phyloP scores from a whole-genome alignment of 2,329 filamentous ascomycete genomes.

The Mycosphaerella sp. region DNA sequence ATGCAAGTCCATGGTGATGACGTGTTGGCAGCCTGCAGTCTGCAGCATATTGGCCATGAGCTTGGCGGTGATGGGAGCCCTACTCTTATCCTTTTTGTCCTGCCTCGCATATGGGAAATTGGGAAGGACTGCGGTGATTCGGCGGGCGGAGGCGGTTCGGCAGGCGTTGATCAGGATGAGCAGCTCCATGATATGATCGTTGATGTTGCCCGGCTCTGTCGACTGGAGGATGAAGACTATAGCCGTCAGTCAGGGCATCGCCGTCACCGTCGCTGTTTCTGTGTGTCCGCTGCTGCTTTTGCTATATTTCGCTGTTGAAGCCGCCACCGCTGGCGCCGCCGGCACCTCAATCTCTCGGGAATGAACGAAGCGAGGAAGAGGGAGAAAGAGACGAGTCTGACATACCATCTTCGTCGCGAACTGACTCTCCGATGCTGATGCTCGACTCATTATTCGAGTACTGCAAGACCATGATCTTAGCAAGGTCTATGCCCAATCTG shows the following conservation, averaged over 20 bases:
- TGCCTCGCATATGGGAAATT: slow-evolving; percentile 96
- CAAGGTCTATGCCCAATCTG: slow-evolving; percentile 69
- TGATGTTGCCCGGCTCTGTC: slow-evolving; percentile 90
- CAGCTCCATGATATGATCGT: slow-evolving; percentile 96
- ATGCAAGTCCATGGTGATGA: slow-evolving; percentile 95
- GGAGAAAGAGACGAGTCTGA: neutral
- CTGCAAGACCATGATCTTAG: slow-evolving; percentile 73
- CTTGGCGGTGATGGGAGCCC: slow-evolving; percentile 93
- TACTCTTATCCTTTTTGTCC: slow-evolving; percentile 95
- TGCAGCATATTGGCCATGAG: slow-evolving; percentile 97
- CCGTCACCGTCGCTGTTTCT: neutral
- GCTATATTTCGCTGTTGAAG: too few species aligned
- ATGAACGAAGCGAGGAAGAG: neutral
- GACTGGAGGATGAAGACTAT: slow-evolving; percentile 91
- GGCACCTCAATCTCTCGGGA: neutral
- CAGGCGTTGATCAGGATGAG: slow-evolving; percentile 98
- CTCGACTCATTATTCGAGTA: slow-evolving; percentile 84
- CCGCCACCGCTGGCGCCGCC: neutral
- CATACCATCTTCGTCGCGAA: slow-evolving; percentile 87
- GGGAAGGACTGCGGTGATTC: slow-evolving; percentile 90
- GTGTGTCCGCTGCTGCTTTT: too few species aligned
- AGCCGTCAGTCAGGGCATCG: slow-evolving; percentile 1
- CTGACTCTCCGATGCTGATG: slow-evolving; percentile 91
- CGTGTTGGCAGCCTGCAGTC: slow-evolving; percentile 84
- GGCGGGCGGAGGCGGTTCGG: slow-evolving; percentile 74